A percentile compares a stretch with the other conserved stretches of the same genome.
These are phyloP conservation scores for Plasmopara muralis DNA, from an alignment of 352 stramenopile species.

Conservation along the genomic window DNA sequence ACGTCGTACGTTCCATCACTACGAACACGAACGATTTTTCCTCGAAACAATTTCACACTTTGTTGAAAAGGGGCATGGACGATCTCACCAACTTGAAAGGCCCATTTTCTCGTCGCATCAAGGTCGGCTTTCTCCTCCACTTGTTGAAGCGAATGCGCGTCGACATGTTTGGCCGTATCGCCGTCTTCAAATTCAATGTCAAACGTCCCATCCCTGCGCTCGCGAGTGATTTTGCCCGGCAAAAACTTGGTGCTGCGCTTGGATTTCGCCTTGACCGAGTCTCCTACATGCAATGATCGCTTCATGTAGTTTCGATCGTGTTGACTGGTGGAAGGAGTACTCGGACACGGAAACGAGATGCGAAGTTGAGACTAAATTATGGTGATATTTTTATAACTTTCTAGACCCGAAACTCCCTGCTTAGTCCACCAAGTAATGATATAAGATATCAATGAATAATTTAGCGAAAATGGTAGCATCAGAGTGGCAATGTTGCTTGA, in stretches of 20 bases:
- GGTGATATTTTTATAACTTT: no score
- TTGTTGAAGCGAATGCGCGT: constrained; percentile 23
- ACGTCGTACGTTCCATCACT: constrained; percentile 45
- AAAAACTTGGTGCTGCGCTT: constrained; percentile 34
- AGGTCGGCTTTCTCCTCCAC: constrained; percentile 13
- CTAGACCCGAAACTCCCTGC: no score
- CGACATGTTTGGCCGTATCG: constrained; percentile 31
- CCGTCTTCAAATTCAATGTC: constrained; percentile 44
- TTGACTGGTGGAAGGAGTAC: no score
- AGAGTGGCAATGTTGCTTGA: no score
- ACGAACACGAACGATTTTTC: constrained; percentile 31
- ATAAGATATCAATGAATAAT: no score
- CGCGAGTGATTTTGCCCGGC: constrained; percentile 30
- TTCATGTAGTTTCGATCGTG: constrained; percentile 1
- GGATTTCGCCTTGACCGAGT: constrained; percentile 30
- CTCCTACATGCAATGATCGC: constrained; percentile 13
- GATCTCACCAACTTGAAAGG: constrained; percentile 31
- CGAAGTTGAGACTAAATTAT: no score
- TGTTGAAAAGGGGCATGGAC: constrained; percentile 49
- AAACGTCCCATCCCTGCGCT: constrained; percentile 34
- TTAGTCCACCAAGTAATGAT: no score
- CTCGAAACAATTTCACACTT: constrained; percentile 32
- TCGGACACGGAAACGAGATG: no score
- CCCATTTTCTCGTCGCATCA: constrained; percentile 23
- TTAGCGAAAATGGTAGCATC: no score